Conservation (phyloP, 2,329 filamentous ascomycete species). For the Claviceps lovelessii region DNA sequence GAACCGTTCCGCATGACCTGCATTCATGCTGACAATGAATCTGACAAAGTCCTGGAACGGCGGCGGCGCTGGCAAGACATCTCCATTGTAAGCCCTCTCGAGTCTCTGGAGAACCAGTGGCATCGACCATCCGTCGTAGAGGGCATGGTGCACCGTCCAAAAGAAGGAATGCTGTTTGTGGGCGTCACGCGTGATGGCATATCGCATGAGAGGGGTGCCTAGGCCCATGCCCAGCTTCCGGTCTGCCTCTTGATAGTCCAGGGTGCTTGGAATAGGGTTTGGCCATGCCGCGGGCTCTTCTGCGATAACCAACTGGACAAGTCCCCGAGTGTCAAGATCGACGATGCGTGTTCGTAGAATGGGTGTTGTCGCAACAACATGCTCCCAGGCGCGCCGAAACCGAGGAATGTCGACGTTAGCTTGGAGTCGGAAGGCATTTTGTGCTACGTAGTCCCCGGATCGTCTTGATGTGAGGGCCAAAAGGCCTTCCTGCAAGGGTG, state of each 20-base stretch:
- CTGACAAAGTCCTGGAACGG: slow-evolving; percentile 28
- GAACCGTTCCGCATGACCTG: neutral
- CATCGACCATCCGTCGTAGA: slow-evolving; percentile 39
- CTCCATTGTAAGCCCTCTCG: slow-evolving; percentile 20
- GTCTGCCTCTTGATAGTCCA: slow-evolving; percentile 22
- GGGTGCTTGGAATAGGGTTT: slow-evolving; percentile 10
- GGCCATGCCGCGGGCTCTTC: slow-evolving; percentile 14
- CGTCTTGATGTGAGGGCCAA: slow-evolving; percentile 1
- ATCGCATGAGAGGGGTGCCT: slow-evolving; percentile 27
- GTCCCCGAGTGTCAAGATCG: neutral
- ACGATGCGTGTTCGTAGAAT: slow-evolving; percentile 5
- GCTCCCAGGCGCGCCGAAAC: slow-evolving; percentile 3
- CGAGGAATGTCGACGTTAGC: neutral
- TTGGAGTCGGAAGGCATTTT: neutral
- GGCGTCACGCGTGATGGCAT: slow-evolving; percentile 21
- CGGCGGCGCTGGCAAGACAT: slow-evolving; percentile 12
- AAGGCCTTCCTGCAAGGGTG: slow-evolving; percentile 3
- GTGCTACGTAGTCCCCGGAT: slow-evolving; percentile 1
- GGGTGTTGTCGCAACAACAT: neutral
- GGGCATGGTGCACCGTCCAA: slow-evolving; percentile 28
- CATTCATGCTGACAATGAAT: slow-evolving; percentile 10
- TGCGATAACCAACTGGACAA: slow-evolving; percentile 1
- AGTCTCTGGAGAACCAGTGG: slow-evolving; percentile 26
- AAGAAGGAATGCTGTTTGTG: slow-evolving; percentile 25
- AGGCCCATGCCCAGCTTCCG: slow-evolving; percentile 22